A percentile compares a stretch with the other conserved stretches of the same genome.
These are phyloP conservation scores for Trichoderma gracile DNA, from an alignment of 2,329 filamentous ascomycete genomes.

Conservation along the genomic window DNA sequence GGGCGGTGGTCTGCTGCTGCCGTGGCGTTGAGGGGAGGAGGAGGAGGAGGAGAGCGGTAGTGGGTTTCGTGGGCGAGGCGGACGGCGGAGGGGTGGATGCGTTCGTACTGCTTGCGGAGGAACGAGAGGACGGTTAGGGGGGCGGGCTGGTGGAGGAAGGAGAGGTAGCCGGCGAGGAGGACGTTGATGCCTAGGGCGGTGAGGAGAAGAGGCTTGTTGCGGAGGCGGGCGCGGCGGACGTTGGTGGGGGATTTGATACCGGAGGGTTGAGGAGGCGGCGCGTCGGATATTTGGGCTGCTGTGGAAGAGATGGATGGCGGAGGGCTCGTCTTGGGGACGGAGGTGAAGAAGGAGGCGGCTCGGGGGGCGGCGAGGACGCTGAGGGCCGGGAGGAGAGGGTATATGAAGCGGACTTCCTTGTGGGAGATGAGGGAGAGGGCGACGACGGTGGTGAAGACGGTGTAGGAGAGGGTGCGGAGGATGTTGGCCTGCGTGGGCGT, in stretches of 20 bases:
- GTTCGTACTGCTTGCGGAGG: conserved; percentile 72
- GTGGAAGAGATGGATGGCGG: conserved; percentile 17
- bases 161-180: conserved; percentile 70
- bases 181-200: conserved; percentile 66
- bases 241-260: conserved; percentile 27
- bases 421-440: conserved; percentile 79
- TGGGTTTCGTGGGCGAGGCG: conserved; percentile 29
- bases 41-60: conserved; percentile 24
- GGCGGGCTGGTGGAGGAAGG: conserved; percentile 77
- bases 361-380: conserved; percentile 75
- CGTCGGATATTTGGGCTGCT: conserved; percentile 1
- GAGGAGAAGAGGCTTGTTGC: conserved; percentile 58
- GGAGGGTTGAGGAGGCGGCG: neutral
- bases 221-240: conserved; percentile 40
- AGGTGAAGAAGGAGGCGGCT: conserved; percentile 64
- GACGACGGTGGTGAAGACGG: conserved; percentile 60
- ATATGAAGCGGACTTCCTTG: conserved; percentile 97
- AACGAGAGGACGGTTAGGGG: conserved; percentile 72
- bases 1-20: conserved; percentile 22
- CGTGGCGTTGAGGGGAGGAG: conserved; percentile 35
- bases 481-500: conserved; percentile 39
- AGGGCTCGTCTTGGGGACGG: conserved; percentile 35
- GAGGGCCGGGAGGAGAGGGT: conserved; percentile 84
- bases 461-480: conserved; percentile 52
- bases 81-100: conserved; percentile 46